Percentiles rank a stretch among this genome's conserved stretches.
phyloP scores from a whole-genome alignment of 1,139 yeast genomes.

The Geotrichum bryndzae region DNA sequence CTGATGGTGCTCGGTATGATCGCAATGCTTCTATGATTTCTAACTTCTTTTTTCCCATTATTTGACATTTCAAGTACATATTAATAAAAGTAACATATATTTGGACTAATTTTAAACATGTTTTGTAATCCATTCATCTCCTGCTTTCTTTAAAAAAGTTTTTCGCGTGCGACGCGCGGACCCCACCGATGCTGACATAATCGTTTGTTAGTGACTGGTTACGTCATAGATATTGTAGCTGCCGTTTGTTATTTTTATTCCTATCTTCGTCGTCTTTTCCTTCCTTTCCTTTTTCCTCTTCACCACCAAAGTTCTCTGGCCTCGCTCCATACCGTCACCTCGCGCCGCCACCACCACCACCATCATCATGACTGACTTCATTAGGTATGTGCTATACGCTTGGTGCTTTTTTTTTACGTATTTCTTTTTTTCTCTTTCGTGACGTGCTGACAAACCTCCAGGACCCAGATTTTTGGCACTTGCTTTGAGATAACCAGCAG shows the following conservation, averaged over 20 bases:
- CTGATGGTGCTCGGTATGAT: not conserved
- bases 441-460: conserved; percentile 15
- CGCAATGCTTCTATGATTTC: not conserved
- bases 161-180: not conserved
- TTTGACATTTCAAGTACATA: no score
- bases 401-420: not conserved
- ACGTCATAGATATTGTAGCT: not conserved
- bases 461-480: conserved; percentile 46
- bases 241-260: not conserved
- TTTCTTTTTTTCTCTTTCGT: conserved; percentile 18
- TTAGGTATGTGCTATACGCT: conserved; percentile 20
- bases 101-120: not conserved
- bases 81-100: no score
- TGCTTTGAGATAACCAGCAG: conserved; percentile 71
- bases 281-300: not conserved
- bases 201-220: not conserved
- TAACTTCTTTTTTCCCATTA: no score
- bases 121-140: not conserved
- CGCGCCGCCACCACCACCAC: not conserved
- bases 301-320: not conserved
- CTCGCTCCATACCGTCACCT: not conserved
- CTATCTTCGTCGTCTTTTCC: not conserved
- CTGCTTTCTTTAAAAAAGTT: not conserved
- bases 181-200: not conserved
- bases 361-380: conserved; percentile 29